Percentiles rank a stretch among this genome's conserved stretches.
phyloP scores from a whole-genome alignment of 139 green algal species.

The Desmodesmus armatus region DNA sequence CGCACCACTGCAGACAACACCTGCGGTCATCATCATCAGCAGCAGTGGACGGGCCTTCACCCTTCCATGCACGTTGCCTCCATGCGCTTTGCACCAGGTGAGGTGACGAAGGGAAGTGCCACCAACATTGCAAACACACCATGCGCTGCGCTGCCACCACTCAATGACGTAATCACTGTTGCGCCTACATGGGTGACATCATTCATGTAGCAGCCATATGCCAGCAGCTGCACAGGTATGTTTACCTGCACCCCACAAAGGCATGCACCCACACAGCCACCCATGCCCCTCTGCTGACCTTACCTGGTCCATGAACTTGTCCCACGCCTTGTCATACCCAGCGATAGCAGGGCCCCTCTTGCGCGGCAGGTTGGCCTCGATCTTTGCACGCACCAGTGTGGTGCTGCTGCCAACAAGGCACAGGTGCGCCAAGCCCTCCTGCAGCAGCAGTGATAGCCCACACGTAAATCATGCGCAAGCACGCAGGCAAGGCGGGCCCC shows the following conservation, averaged over 20 bases:
- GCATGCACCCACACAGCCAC: no score
- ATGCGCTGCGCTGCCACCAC: no score
- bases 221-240: no score
- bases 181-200: no score
- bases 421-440: slow-evolving; percentile 92
- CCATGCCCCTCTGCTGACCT: not conserved
- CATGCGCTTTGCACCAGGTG: not conserved
- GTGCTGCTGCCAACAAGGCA: slow-evolving; percentile 89
- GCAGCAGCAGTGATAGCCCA: no score
- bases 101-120: no score
- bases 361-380: slow-evolving; percentile 90
- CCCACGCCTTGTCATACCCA: slow-evolving; percentile 91
- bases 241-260: no score
- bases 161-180: no score
- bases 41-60: not conserved
- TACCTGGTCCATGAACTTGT: slow-evolving; percentile 80
- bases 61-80: not conserved
- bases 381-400: slow-evolving; percentile 80
- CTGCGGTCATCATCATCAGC: not conserved
- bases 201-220: no score
- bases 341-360: slow-evolving; percentile 89
- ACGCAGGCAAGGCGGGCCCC: no score
- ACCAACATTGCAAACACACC: not conserved
- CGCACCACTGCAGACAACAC: slow-evolving; percentile 74
- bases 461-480: no score